phyloP scores from a whole-genome alignment of 2,329 filamentous ascomycete genomes.

The Septoria linicola region DNA sequence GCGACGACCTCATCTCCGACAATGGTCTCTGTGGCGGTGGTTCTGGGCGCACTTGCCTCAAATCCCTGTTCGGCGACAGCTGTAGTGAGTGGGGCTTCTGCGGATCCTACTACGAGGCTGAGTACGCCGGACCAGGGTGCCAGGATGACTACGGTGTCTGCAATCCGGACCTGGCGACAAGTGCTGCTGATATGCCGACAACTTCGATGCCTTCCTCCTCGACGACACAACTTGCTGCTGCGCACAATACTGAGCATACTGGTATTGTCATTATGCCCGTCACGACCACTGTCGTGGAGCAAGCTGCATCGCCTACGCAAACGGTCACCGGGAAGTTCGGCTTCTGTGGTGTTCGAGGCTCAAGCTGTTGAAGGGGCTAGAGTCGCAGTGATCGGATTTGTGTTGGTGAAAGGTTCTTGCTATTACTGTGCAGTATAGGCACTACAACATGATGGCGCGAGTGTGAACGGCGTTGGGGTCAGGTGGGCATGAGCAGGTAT shows the following conservation, averaged over 20 bases:
- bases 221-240: not conserved
- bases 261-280: not conserved
- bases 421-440: too few relatives aligned
- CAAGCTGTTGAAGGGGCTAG: not conserved
- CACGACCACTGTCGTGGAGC: not conserved
- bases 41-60: not conserved
- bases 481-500: too few relatives aligned
- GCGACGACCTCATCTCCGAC: not conserved
- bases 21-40: not conserved
- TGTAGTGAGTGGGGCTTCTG: conserved; percentile 2
- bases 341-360: not conserved
- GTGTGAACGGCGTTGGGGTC: too few relatives aligned
- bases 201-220: not conserved
- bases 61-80: not conserved
- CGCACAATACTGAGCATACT: not conserved
- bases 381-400: too few relatives aligned
- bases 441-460: too few relatives aligned
- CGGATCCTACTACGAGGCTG: conserved; percentile 4
- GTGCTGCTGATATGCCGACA: not conserved
- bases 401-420: too few relatives aligned
- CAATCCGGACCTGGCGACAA: not conserved
- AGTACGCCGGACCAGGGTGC: not conserved
- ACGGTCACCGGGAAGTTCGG: not conserved
- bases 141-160: not conserved
- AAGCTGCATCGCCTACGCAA: not conserved